Evolutionary conservation across 345 rosid species (phyloP).

Genomic region (Acer yangbiense): DNA sequence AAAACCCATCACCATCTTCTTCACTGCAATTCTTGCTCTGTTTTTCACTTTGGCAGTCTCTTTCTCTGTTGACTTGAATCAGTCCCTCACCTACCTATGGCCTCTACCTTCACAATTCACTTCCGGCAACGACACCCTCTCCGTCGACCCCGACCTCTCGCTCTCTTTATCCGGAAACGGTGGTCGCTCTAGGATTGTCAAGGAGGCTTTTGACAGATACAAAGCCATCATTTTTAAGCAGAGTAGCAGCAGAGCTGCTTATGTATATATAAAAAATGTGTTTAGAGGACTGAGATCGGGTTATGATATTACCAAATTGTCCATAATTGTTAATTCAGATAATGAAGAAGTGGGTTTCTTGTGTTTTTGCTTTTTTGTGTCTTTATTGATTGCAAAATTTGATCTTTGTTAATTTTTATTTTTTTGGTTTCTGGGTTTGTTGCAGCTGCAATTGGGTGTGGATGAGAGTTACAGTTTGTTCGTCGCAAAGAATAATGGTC

Average conservation of each 20-base stretch:
- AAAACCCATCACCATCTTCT: neutral
- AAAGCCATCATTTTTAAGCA: conserved; percentile 64
- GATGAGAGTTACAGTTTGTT: conserved; percentile 59
- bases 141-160: conserved; percentile 64
- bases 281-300: conserved; percentile 38
- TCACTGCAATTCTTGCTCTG: conserved; percentile 21
- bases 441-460: conserved; percentile 64
- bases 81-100: conserved; percentile 63
- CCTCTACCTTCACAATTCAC: conserved; percentile 74
- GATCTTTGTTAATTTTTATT: conserved; percentile 16
- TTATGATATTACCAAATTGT: conserved; percentile 63
- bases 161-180: conserved; percentile 56
- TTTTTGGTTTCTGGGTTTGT: neutral
- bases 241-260: conserved; percentile 24
- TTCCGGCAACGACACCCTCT: conserved; percentile 58
- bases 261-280: conserved; percentile 24
- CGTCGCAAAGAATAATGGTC: conserved; percentile 48
- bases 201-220: conserved; percentile 74
- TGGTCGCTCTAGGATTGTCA: conserved; percentile 50
- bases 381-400: conserved; percentile 29
- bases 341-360: conserved; percentile 51
- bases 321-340: conserved; percentile 58
- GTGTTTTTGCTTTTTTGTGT: neutral
- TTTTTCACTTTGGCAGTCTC: conserved; percentile 10
- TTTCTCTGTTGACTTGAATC: conserved; percentile 18